Evolutionary conservation across 371 early-diverging fungal genomes (phyloP).

Genomic region (Mycotypha africana): DNA sequence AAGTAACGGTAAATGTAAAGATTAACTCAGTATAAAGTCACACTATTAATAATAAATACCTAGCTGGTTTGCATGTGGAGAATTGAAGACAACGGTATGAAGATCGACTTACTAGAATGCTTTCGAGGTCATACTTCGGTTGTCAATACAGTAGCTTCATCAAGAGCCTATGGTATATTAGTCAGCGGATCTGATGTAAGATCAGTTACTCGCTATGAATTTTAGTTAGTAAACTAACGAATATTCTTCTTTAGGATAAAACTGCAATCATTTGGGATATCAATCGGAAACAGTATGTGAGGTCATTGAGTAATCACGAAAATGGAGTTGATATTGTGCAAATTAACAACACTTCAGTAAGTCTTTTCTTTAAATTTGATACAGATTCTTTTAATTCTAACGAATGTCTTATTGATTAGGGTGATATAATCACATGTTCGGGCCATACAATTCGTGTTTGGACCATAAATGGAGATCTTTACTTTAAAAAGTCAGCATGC

Average conservation of each 20-base stretch:
- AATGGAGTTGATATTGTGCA: conserved; percentile 49
- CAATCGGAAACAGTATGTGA: conserved; percentile 63
- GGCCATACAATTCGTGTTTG: conserved; percentile 56
- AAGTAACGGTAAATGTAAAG: too few relatives aligned
- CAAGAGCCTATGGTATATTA: conserved; percentile 62
- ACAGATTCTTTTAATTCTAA: not conserved
- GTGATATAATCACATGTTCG: conserved; percentile 69
- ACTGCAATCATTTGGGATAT: conserved; percentile 74
- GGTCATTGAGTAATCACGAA: conserved; percentile 55
- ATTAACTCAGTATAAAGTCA: too few relatives aligned
- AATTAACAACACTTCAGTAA: conserved; percentile 57
- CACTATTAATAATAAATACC: too few relatives aligned
- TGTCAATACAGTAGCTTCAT: conserved; percentile 55
- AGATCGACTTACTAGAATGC: conserved; percentile 47
- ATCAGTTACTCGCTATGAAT: not conserved
- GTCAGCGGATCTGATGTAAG: conserved; percentile 64
- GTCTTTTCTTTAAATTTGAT: not conserved
- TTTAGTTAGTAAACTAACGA: not conserved
- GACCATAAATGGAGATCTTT: conserved; percentile 71
- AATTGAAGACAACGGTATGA: conserved; percentile 37
- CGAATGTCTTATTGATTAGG: too few relatives aligned
- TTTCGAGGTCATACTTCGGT: conserved; percentile 63
- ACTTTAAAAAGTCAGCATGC: conserved; percentile 49
- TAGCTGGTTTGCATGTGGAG: conserved; percentile 69
- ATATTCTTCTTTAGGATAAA: conserved; percentile 51